Evolutionary conservation across 1,139 yeast species (phyloP), one percentile per base, ranked within the genome.

Genomic region (Hansenula lynferdii): DNA sequence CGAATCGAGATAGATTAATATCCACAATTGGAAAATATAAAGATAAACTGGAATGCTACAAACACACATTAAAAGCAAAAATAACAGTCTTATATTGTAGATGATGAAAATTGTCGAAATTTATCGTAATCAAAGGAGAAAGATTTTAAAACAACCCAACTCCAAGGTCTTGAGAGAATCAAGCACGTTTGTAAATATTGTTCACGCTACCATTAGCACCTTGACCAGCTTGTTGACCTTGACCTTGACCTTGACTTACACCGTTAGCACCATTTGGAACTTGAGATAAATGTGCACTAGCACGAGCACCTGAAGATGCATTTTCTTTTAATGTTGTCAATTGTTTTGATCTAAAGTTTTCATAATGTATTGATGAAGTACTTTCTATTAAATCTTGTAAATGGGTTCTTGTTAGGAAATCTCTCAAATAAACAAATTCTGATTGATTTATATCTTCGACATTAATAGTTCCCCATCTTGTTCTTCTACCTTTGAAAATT

Each of bases 351-450:
- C 98, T 82, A 70, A 90, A 92, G 41, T 82, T 74, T 69, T 92
- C 98, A 64, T 92, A 92, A 62, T 92, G 98, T 42, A 82, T 75
- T 53, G 80, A 73, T 6, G 95, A 70, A 6, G 98, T 92, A 15
- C 96, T 80, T 62, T 92, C 98, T 57, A 92, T 92, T 61, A 92
- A 78, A 62, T 92, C 98, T 64, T 89, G 97, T 56, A 92, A 72
- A 62, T 92, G 97, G 22, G 97, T 90, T 67, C 97, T 80, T 39
- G 96, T 86, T 60, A 92, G 75, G 64, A 92, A 92, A 62, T 89
- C 95, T 64, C 97, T 78, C 59, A 92, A 77, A 55, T 86, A 87
- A 36, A 87, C 85, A 70, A 92, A 92, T 67, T 92, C 98, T 66
- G 97, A 89, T 63, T 92, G 97, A 44, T 80, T 77, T 42, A 87